phyloP scores from a whole-genome alignment of 768 basidiomycete species.

The Mycena pura region DNA sequence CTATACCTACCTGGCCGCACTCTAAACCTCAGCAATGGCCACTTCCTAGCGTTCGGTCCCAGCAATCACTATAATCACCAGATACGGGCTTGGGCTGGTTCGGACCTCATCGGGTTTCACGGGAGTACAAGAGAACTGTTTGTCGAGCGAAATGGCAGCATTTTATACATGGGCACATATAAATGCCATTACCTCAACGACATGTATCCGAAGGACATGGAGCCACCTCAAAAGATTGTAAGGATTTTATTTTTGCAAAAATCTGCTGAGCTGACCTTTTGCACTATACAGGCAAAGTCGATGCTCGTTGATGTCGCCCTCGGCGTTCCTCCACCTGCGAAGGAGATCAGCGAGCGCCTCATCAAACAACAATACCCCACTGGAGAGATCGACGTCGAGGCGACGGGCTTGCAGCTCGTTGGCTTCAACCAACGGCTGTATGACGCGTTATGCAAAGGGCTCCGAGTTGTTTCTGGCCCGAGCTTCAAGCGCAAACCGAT shows the following conservation, averaged over 20 bases:
- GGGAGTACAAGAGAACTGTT: conserved; percentile 5
- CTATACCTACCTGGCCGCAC: conserved; percentile 10
- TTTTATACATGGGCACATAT: neutral
- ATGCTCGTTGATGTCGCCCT: neutral
- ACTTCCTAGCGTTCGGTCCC: neutral
- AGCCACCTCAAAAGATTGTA: neutral
- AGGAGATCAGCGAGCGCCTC: neutral
- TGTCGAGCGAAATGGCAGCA: neutral
- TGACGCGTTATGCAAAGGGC: too few relatives aligned
- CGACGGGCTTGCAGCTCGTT: neutral
- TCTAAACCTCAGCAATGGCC: neutral
- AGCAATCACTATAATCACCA: neutral
- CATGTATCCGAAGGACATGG: neutral
- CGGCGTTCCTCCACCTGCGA: neutral
- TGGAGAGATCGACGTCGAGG: neutral
- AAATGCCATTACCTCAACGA: conserved; percentile 1
- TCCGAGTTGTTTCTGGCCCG: too few relatives aligned
- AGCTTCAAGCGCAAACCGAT: too few relatives aligned
- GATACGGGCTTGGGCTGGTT: neutral
- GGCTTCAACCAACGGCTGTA: neutral
- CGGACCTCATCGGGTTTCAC: neutral
- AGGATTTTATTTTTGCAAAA: neutral
- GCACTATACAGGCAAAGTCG: neutral
- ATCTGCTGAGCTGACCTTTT: too few relatives aligned
- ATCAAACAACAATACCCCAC: neutral